Evolutionary conservation across 2,329 filamentous ascomycete species (phyloP).

Genomic region (Cordyceps sp.): DNA sequence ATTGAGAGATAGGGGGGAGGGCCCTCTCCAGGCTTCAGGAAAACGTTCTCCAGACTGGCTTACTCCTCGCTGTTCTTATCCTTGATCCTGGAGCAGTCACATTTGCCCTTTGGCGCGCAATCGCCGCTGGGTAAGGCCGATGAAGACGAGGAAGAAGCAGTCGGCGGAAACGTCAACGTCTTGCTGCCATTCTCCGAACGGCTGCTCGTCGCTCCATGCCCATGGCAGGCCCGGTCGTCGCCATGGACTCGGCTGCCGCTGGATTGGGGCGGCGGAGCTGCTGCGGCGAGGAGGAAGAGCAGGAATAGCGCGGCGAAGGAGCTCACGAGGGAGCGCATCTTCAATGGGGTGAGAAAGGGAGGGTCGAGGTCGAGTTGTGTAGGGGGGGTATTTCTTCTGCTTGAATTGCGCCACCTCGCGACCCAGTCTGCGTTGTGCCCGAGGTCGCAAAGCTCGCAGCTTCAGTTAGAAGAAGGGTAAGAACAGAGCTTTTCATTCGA

Average conservation of each 20-base stretch:
- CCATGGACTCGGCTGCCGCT: not conserved
- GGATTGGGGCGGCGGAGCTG: not conserved
- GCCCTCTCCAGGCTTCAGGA: too few species aligned
- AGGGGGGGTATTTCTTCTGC: too few species aligned
- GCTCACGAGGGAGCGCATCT: not conserved
- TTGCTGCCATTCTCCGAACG: too few species aligned
- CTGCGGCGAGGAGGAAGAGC: not conserved
- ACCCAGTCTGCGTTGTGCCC: too few species aligned
- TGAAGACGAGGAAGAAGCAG: not conserved
- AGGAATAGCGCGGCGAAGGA: not conserved
- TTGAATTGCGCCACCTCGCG: too few species aligned
- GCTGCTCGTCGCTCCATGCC: too few species aligned
- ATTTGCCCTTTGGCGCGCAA: constrained; percentile 5
- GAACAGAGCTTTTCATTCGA: too few species aligned
- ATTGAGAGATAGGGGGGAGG: too few species aligned
- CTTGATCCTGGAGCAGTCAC: constrained; percentile 12
- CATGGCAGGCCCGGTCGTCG: not conserved
- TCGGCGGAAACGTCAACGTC: not conserved
- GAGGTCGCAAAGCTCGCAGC: too few species aligned
- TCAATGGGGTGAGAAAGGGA: not conserved
- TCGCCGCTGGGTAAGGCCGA: not conserved
- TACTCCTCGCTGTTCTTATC: constrained; percentile 14
- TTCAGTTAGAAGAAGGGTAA: too few species aligned
- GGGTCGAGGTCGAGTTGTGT: too few species aligned
- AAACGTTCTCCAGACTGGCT: too few species aligned